These are phyloP conservation scores for Podaxis carcinomalis DNA, from an alignment of 768 basidiomycete genomes.

Conservation along the genomic window DNA sequence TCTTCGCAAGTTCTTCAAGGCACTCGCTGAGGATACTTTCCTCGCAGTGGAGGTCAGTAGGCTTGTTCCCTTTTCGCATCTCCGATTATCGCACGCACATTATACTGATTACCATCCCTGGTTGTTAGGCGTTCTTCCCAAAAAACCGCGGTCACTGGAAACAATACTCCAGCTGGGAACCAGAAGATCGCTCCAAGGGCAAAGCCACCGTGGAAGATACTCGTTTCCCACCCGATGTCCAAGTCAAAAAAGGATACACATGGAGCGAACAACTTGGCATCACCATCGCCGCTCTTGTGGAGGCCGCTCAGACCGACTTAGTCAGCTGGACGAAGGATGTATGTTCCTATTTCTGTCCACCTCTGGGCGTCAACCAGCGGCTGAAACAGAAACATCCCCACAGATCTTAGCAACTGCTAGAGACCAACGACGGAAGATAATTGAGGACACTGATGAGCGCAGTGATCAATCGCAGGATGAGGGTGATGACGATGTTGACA, in stretches of 20 bases:
- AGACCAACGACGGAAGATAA: constrained; percentile 50
- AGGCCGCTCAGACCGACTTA: constrained; percentile 56
- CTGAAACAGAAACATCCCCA: constrained; percentile 1
- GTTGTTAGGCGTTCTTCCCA: constrained; percentile 74
- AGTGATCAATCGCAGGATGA: constrained; percentile 31
- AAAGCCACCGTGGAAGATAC: constrained; percentile 37
- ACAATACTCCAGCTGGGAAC: constrained; percentile 75
- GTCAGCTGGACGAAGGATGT: constrained; percentile 84
- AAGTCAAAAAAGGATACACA: constrained; percentile 82
- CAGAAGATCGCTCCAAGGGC: constrained; percentile 38
- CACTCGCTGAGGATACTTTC: constrained; percentile 78
- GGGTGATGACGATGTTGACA: constrained; percentile 28
- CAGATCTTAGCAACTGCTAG: constrained; percentile 65
- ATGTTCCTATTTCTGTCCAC: constrained; percentile 23
- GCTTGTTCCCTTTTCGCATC: constrained; percentile 11
- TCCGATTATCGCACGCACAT: constrained; percentile 4
- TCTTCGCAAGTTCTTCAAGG: constrained; percentile 92
- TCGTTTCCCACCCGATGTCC: constrained; percentile 60
- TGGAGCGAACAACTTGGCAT: constrained; percentile 91
- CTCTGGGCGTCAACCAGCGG: background rate
- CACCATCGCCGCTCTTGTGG: constrained; percentile 68
- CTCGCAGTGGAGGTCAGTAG: constrained; percentile 78
- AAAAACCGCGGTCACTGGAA: constrained; percentile 88
- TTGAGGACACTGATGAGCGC: constrained; percentile 55
- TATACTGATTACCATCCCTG: constrained; percentile 4